Evolutionary conservation across 108 stramenopile genomes (phyloP), one percentile per base, ranked within the genome.

Genomic region (Hondaea fermentalgiana): DNA sequence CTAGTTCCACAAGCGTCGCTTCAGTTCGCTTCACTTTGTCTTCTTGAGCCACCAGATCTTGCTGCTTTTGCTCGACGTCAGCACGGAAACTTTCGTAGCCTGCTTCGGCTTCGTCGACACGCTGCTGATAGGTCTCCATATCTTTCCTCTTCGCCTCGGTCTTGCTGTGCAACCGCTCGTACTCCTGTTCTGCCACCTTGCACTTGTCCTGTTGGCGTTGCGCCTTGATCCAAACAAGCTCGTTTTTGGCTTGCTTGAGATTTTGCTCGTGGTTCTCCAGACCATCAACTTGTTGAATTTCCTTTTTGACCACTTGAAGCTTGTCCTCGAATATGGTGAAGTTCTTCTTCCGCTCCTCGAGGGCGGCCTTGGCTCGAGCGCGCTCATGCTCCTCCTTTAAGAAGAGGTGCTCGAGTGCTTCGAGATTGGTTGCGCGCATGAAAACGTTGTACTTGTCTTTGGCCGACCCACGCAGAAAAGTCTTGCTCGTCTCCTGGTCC

Each of bases 401-500:
- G n/a, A 59, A 59, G 21, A 59, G 19, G 59, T n/a, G 19, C n/a
- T 59, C 21, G n/a, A 59, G 19, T 19, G 19, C 59, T n/a, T 59
- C 59, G n/a, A 59, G 59, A 59, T 97, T 97, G 0, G 98, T 99
- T 4, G 98, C 99, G 90, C 96, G 97, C 92, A 95, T 93, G 90
- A 99, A 99, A 91, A 99, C 98, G 5, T 42, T 88, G 91, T 97
- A 99, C 90, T 99, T 99, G 55, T 98, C 97, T 72, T 93, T 91
- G 45, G 93, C 91, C 72, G 95, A 96, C 25, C 98, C 98, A n/a
- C 93, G 95, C 58, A 99, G 93, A 92, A 99, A 99, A 72, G 96
- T 97, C 91, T 99, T 99, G 58, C 97, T 96, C 64, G 98, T 96
- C 92, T 99, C 99, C 88, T 99, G 99, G 91, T 97, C 97, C 76